These are phyloP conservation scores for Lactuca sativa DNA, from an alignment of 129 eudicot species.

Conservation along the genomic window DNA sequence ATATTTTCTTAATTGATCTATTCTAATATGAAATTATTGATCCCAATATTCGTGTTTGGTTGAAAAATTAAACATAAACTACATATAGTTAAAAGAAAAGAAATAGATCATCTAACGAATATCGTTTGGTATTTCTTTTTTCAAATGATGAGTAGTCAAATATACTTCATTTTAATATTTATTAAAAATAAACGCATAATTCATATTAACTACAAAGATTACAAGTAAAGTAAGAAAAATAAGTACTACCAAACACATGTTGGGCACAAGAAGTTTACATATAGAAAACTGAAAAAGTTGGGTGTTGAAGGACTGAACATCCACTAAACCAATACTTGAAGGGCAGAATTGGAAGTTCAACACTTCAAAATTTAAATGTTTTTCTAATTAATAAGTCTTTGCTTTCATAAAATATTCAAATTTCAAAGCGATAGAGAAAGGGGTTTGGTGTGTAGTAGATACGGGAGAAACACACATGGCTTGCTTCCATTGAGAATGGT, in stretches of 20 bases:
- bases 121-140: no score
- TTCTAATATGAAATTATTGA: neutral
- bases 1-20: no score
- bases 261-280: neutral
- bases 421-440: conserved; percentile 23
- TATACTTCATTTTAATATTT: no score
- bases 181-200: neutral
- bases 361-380: conserved; percentile 16
- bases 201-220: neutral
- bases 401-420: conserved; percentile 3
- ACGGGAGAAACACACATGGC: conserved; percentile 27
- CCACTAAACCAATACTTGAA: neutral
- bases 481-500: conserved; percentile 11
- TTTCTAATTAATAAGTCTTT: conserved; percentile 2
- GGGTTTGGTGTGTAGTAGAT: conserved; percentile 42
- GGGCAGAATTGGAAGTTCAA: neutral
- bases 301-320: conserved; percentile 7
- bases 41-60: neutral
- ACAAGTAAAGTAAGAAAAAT: neutral
- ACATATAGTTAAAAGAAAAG: neutral
- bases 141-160: no score
- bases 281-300: neutral
- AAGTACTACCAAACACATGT: neutral
- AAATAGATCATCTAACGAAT: neutral
- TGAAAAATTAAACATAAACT: neutral